Evolutionary conservation across 192 early-diverging fungal species (phyloP).

Genomic region (Coemansia sp.): DNA sequence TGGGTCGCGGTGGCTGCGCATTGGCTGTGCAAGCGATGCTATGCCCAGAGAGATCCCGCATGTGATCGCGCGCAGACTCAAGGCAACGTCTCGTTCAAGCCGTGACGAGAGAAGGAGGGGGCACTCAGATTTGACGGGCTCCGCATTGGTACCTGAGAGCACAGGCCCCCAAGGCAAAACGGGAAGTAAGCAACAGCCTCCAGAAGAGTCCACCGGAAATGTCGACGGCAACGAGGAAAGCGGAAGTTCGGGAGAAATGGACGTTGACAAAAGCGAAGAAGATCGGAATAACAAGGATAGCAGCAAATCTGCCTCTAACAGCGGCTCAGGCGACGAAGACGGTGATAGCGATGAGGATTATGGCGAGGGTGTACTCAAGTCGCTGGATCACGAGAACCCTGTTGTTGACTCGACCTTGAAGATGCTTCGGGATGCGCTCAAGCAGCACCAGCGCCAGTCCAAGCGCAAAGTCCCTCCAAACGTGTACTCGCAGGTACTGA

Average conservation of each 20-base stretch:
- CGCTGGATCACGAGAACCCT: constrained; percentile 8
- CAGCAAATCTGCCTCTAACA: neutral
- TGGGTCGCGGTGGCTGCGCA: constrained; percentile 76
- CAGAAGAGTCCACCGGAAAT: neutral
- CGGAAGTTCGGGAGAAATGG: constrained; percentile 8
- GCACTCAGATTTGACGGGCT: neutral
- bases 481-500: constrained; percentile 67
- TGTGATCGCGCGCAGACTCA: constrained; percentile 71
- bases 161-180: neutral
- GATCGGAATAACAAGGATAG: neutral
- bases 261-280: constrained; percentile 8
- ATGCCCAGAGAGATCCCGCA: constrained; percentile 76
- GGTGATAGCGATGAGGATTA: constrained; percentile 11
- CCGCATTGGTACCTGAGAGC: neutral
- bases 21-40: constrained; percentile 82
- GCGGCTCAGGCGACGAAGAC: constrained; percentile 6
- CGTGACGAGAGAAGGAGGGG: neutral
- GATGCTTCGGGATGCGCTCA: constrained; percentile 68
- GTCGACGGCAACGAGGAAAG: constrained; percentile 12
- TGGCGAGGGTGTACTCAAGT: neutral
- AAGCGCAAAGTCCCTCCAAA: constrained; percentile 79
- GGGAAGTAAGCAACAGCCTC: neutral
- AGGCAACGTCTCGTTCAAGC: neutral
- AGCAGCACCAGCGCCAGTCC: constrained; percentile 73
- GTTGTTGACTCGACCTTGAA: constrained; percentile 28